Evolutionary conservation across 2,329 filamentous ascomycete species (phyloP).

Genomic region (Cordyceps farinosa): DNA sequence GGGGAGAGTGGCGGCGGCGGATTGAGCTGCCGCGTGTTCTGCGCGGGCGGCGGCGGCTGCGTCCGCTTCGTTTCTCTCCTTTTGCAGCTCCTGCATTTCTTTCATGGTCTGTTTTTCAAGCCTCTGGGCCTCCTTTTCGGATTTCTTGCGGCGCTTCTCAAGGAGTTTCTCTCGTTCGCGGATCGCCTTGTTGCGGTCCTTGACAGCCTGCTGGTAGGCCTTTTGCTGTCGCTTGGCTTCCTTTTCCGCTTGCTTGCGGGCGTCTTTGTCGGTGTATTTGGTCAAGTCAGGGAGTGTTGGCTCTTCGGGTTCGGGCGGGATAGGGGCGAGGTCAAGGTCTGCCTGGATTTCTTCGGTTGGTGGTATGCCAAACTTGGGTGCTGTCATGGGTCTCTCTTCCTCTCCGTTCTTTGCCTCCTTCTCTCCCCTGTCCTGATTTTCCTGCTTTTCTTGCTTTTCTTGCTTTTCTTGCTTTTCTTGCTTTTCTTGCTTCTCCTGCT

Average conservation of each 20-base stretch:
- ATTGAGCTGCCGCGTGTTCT: slow-evolving; percentile 22
- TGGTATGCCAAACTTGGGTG: background rate
- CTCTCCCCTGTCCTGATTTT: no score
- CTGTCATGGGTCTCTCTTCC: background rate
- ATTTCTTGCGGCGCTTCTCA: slow-evolving; percentile 49
- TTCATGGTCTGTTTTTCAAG: slow-evolving; percentile 29
- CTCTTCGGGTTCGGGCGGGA: slow-evolving; percentile 50
- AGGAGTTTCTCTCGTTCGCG: slow-evolving; percentile 59
- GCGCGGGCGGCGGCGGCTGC: slow-evolving; percentile 10
- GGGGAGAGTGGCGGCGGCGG: slow-evolving; percentile 17
- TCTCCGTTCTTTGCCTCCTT: slow-evolving; percentile 21
- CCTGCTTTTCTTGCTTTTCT: background rate
- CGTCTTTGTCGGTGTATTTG: slow-evolving; percentile 59
- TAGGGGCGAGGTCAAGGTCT: slow-evolving; percentile 22
- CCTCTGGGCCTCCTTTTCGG: slow-evolving; percentile 36
- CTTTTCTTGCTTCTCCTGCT: no score
- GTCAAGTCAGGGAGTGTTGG: slow-evolving; percentile 56
- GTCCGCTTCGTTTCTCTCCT: slow-evolving; percentile 29
- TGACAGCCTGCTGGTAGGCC: slow-evolving; percentile 62
- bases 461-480: background rate
- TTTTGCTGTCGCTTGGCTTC: slow-evolving; percentile 62
- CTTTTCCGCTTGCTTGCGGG: slow-evolving; percentile 65
- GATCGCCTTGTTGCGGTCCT: slow-evolving; percentile 62
- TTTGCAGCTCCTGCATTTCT: slow-evolving; percentile 28
- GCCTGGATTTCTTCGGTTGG: background rate